A percentile compares a stretch with the other conserved stretches of the same genome.
Evolutionary conservation across 768 basidiomycete species (phyloP).

Genomic region (Boletales sp.): DNA sequence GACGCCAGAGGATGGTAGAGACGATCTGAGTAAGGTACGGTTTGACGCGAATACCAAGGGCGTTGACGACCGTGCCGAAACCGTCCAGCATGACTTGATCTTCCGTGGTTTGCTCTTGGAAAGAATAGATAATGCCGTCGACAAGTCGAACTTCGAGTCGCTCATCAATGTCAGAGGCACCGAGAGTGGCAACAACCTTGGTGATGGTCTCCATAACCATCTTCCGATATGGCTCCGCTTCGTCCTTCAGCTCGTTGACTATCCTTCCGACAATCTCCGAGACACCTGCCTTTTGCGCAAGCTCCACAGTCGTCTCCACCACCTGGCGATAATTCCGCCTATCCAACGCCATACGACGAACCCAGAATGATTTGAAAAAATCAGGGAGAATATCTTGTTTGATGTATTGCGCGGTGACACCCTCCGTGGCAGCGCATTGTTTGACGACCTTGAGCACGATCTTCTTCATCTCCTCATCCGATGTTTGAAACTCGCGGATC

Average conservation of each 20-base stretch:
- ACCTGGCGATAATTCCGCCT: constrained; percentile 95
- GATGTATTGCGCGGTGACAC: constrained; percentile 93
- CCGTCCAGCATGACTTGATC: constrained; percentile 99
- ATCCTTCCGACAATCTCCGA: constrained; percentile 90
- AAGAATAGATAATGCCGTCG: constrained; percentile 98
- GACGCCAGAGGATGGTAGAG: constrained; percentile 96
- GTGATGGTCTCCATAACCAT: constrained; percentile 99
- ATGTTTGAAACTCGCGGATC: constrained; percentile 97
- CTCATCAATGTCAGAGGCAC: constrained; percentile 98
- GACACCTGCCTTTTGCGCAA: constrained; percentile 96
- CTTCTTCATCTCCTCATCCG: constrained; percentile 99
- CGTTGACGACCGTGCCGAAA: constrained; percentile 96
- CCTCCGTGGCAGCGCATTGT: constrained; percentile 97
- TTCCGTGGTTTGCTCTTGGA: constrained; percentile 99
- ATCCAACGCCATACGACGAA: constrained; percentile 95
- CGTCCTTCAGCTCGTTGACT: constrained; percentile 59
- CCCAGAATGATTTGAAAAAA: constrained; percentile 99
- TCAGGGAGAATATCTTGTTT: constrained; percentile 97
- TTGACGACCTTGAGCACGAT: constrained; percentile 99
- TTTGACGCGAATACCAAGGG: constrained; percentile 94
- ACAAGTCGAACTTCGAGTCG: constrained; percentile 90
- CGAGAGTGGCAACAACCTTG: constrained; percentile 88
- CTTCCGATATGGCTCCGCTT: constrained; percentile 82
- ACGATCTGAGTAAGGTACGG: constrained; percentile 99
- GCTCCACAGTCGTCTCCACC: constrained; percentile 97